Conservation (phyloP, 2,329 filamentous ascomycete species). For the Alternaria triticimaculans region DNA sequence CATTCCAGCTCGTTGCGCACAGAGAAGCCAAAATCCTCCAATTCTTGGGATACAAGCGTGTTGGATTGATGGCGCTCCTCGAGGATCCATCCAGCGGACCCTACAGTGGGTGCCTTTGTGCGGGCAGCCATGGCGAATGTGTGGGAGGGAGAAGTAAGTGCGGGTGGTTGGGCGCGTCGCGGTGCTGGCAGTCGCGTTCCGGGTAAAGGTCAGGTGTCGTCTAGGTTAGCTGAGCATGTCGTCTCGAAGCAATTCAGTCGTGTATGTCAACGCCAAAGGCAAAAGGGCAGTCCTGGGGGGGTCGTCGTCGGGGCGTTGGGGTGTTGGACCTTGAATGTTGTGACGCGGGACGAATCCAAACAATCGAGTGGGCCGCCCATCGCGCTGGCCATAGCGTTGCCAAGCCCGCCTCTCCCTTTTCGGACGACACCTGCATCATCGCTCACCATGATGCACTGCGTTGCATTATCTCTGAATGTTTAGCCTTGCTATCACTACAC, state of each 20-base stretch:
- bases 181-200: slow-evolving; percentile 20
- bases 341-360: slow-evolving; percentile 28
- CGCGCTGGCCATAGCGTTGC: slow-evolving; percentile 25
- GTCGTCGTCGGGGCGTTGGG: slow-evolving; percentile 17
- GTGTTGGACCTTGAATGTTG: slow-evolving; percentile 21
- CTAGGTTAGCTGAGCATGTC: slow-evolving; percentile 29
- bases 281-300: slow-evolving; percentile 19
- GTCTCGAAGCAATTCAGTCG: slow-evolving; percentile 15
- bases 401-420: slow-evolving; percentile 12
- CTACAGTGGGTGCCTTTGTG: slow-evolving; percentile 64
- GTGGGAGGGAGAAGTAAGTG: slow-evolving; percentile 7
- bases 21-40: slow-evolving; percentile 91
- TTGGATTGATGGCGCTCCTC: slow-evolving; percentile 81
- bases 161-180: slow-evolving; percentile 32
- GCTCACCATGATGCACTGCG: background rate
- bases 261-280: slow-evolving; percentile 15
- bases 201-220: slow-evolving; percentile 6
- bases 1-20: slow-evolving; percentile 95
- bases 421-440: slow-evolving; percentile 1
- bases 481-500: background rate
- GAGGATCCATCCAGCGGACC: slow-evolving; percentile 83
- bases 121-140: slow-evolving; percentile 39
- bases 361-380: slow-evolving; percentile 23
- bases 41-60: slow-evolving; percentile 78
- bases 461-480: background rate